These are phyloP conservation scores for Salvia sclarea DNA, from an alignment of 305 asterid genomes.

Conservation along the genomic window DNA sequence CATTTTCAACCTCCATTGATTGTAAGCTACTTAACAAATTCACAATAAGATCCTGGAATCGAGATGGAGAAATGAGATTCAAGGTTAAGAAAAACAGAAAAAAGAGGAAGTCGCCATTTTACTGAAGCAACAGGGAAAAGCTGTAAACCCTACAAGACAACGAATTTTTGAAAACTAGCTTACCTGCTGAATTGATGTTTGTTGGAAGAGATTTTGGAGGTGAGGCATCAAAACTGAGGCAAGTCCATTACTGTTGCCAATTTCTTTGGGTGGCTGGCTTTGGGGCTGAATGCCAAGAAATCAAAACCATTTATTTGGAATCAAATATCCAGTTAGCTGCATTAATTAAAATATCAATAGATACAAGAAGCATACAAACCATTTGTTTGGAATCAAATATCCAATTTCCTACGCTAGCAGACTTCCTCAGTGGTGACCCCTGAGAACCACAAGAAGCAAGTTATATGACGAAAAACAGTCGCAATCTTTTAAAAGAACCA, in stretches of 20 bases:
- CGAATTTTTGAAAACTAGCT: slow-evolving; percentile 24
- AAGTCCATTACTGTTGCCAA: slow-evolving; percentile 55
- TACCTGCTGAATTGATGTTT: slow-evolving; percentile 95
- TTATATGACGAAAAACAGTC: slow-evolving; percentile 35
- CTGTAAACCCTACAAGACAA: slow-evolving; percentile 8
- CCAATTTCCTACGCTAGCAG: slow-evolving; percentile 97
- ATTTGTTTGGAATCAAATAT: slow-evolving; percentile 67
- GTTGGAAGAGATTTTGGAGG: slow-evolving; percentile 95
- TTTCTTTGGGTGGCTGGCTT: slow-evolving; percentile 61
- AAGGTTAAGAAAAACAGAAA: not conserved
- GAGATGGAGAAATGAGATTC: slow-evolving; percentile 30
- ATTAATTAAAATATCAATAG: slow-evolving; percentile 27
- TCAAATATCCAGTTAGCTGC: not conserved
- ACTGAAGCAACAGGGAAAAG: slow-evolving; percentile 20
- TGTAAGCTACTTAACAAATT: slow-evolving; percentile 87
- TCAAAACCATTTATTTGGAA: not conserved
- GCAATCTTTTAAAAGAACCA: slow-evolving; percentile 33
- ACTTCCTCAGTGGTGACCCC: slow-evolving; percentile 91
- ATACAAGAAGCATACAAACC: slow-evolving; percentile 55
- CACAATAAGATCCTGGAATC: slow-evolving; percentile 80
- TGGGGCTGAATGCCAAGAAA: slow-evolving; percentile 64
- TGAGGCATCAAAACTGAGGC: slow-evolving; percentile 90
- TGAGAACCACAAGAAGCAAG: slow-evolving; percentile 43
- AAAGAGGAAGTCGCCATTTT: not conserved
- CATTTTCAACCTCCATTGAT: slow-evolving; percentile 71